These are phyloP conservation scores for Tetragonia tetragonoides DNA, from an alignment of 148 eudicot species.

Conservation along the genomic window DNA sequence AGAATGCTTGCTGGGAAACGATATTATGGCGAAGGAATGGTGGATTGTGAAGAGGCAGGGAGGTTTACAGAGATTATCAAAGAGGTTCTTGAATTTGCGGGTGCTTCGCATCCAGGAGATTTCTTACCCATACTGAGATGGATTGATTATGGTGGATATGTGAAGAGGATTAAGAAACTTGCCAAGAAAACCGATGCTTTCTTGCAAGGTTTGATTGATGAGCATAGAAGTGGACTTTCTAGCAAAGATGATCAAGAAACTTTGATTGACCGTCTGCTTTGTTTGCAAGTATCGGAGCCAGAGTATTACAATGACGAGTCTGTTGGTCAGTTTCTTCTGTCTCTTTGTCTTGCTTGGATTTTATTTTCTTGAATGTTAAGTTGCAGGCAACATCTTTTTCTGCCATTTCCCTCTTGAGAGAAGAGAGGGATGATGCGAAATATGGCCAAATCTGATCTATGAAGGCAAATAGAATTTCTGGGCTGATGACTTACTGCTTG, in stretches of 20 bases:
- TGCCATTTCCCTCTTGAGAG: too few relatives aligned
- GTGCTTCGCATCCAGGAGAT: constrained; percentile 26
- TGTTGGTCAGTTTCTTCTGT: constrained; percentile 30
- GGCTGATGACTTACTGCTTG: too few relatives aligned
- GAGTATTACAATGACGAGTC: constrained; percentile 41
- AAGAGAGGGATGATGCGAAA: too few relatives aligned
- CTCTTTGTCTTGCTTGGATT: neutral
- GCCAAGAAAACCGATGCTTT: constrained; percentile 24
- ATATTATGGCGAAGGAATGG: constrained; percentile 34
- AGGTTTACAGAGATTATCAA: constrained; percentile 26
- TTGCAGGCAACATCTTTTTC: neutral
- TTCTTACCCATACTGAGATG: constrained; percentile 22
- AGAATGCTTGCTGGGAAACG: constrained; percentile 57
- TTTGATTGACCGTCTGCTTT: constrained; percentile 40
- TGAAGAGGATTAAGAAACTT: constrained; percentile 25
- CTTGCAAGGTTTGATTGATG: constrained; percentile 36
- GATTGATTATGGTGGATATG: constrained; percentile 30
- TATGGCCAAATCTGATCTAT: too few relatives aligned
- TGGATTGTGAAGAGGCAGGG: constrained; percentile 26
- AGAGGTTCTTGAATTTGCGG: constrained; percentile 26
- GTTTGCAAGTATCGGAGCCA: constrained; percentile 47
- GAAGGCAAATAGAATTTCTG: too few relatives aligned
- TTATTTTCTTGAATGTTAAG: too few relatives aligned
- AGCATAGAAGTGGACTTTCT: constrained; percentile 23
- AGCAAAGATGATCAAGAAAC: constrained; percentile 25